These are phyloP conservation scores for Apophysomyces elegans DNA, from an alignment of 371 early-diverging fungal genomes.

Conservation along the genomic window DNA sequence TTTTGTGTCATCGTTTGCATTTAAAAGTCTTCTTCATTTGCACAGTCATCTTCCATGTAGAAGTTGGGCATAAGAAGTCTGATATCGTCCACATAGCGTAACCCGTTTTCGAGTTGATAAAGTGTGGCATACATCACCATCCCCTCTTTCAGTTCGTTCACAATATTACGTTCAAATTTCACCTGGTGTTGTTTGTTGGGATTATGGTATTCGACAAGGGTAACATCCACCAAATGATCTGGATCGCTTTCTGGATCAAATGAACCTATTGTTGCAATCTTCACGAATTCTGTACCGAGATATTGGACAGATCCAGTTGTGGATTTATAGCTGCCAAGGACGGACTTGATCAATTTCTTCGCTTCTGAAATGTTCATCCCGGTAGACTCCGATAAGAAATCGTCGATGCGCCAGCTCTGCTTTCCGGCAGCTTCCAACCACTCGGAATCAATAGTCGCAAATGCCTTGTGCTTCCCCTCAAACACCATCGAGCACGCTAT, in stretches of 20 bases:
- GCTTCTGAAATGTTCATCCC: constrained; percentile 27
- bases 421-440: constrained; percentile 29
- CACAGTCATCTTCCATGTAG: constrained; percentile 45
- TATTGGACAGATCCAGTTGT: constrained; percentile 24
- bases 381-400: constrained; percentile 29
- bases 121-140: constrained; percentile 45
- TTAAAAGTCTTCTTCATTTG: constrained; percentile 24
- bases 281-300: constrained; percentile 25
- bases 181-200: constrained; percentile 22
- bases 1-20: background rate
- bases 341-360: constrained; percentile 12
- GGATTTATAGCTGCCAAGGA: constrained; percentile 20
- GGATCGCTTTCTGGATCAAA: constrained; percentile 14
- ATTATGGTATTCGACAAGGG: constrained; percentile 24
- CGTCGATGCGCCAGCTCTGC: constrained; percentile 29
- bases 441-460: constrained; percentile 25
- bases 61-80: constrained; percentile 48
- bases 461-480: constrained; percentile 36
- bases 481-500: constrained; percentile 52
- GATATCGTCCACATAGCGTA: constrained; percentile 47
- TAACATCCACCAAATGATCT: constrained; percentile 24
- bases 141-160: constrained; percentile 31
- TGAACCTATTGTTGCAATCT: constrained; percentile 19
- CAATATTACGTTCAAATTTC: constrained; percentile 34
- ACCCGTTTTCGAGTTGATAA: constrained; percentile 38